phyloP scores from a whole-genome alignment of 495 filamentous ascomycete species.

The Tuber aestivum region DNA sequence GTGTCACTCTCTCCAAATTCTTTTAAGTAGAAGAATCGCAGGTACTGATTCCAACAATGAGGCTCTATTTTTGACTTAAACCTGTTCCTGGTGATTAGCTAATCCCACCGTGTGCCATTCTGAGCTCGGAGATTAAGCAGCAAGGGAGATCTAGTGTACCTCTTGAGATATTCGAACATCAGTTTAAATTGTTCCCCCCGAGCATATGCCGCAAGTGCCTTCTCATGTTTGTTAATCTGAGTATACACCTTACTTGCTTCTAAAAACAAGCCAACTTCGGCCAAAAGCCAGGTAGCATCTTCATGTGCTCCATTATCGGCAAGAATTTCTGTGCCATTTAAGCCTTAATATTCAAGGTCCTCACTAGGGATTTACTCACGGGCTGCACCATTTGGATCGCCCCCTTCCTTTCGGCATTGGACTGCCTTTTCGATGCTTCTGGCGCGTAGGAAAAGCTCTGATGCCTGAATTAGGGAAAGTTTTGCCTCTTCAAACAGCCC shows the following conservation, averaged over 20 bases:
- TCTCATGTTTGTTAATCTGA: slow-evolving; percentile 18
- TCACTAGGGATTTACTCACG: not conserved
- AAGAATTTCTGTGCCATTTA: slow-evolving; percentile 20
- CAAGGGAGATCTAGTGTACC: not conserved
- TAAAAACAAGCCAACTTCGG: not conserved
- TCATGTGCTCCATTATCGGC: slow-evolving; percentile 11
- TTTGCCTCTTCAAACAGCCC: slow-evolving; percentile 11
- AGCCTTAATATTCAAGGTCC: not conserved
- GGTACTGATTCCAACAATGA: slow-evolving; percentile 12
- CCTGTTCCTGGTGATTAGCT: slow-evolving; percentile 4
- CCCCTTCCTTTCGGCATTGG: slow-evolving; percentile 22
- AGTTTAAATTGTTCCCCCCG: slow-evolving; percentile 4
- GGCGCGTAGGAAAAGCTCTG: slow-evolving; percentile 17
- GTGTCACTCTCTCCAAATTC: not conserved
- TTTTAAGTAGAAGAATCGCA: slow-evolving; percentile 12
- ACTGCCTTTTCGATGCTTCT: slow-evolving; percentile 10
- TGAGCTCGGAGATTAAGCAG: not conserved
- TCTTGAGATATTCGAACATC: slow-evolving; percentile 9
- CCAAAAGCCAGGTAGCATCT: slow-evolving; percentile 20
- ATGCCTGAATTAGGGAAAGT: slow-evolving; percentile 15
- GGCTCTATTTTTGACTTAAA: slow-evolving; percentile 8
- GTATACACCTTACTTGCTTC: slow-evolving; percentile 13
- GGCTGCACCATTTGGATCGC: slow-evolving; percentile 23
- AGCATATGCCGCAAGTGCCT: slow-evolving; percentile 12
- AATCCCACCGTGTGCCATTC: not conserved